phyloP scores from a whole-genome alignment of 768 basidiomycete species.

The Psilocybe cubensis region DNA sequence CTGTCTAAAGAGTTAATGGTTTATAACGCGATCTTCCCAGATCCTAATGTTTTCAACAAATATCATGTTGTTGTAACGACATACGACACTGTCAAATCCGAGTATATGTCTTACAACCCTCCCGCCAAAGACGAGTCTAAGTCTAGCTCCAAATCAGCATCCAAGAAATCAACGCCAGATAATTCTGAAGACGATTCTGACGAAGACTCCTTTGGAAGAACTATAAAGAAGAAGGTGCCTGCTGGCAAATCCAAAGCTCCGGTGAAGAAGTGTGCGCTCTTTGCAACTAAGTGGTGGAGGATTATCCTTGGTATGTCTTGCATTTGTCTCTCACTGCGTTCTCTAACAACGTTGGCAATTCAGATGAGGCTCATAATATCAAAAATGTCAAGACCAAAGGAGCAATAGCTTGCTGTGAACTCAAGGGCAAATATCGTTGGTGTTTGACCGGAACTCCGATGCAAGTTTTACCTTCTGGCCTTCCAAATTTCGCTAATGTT shows the following conservation, averaged over 20 bases:
- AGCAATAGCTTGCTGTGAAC: conserved; percentile 75
- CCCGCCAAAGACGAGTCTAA: conserved; percentile 60
- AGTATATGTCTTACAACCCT: conserved; percentile 60
- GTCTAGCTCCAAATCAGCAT: conserved; percentile 37
- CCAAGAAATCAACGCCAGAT: conserved; percentile 34
- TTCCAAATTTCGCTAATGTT: conserved; percentile 36
- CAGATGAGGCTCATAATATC: conserved; percentile 95
- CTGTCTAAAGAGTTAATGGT: neutral
- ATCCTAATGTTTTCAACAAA: conserved; percentile 53
- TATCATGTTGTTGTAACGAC: conserved; percentile 86
- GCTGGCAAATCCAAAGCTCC: conserved; percentile 44
- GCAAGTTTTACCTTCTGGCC: conserved; percentile 36
- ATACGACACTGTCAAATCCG: conserved; percentile 82
- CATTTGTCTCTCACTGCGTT: neutral
- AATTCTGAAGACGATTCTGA: conserved; percentile 28
- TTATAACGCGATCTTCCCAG: conserved; percentile 35
- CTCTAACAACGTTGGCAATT: neutral
- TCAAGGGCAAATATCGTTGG: conserved; percentile 85
- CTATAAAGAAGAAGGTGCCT: conserved; percentile 41
- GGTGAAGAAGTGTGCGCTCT: conserved; percentile 68
- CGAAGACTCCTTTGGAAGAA: conserved; percentile 19
- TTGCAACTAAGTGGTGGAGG: conserved; percentile 80
- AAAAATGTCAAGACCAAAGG: conserved; percentile 84
- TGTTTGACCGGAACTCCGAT: conserved; percentile 86
- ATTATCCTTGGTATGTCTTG: conserved; percentile 73